Conservation (phyloP, 495 filamentous ascomycete species). For the Neurospora sp. region DNA sequence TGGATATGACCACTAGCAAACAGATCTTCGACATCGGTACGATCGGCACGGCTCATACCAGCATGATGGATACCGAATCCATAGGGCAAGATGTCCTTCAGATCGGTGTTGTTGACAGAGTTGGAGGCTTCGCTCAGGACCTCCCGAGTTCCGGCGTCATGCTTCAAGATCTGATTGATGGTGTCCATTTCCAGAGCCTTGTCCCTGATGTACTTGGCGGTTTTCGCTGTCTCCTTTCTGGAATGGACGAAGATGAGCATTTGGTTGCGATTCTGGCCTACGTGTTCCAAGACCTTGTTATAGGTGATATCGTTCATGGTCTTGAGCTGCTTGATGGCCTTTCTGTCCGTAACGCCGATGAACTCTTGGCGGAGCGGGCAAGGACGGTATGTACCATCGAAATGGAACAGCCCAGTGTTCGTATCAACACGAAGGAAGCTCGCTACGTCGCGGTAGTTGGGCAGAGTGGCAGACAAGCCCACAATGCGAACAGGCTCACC, state of each 20-base stretch:
- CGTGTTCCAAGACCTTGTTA: conserved; percentile 94
- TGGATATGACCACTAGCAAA: conserved; percentile 86
- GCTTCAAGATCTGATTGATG: conserved; percentile 88
- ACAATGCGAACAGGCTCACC: conserved; percentile 85
- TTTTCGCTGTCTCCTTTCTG: conserved; percentile 95
- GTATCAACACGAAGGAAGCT: conserved; percentile 91
- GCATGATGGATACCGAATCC: conserved; percentile 98
- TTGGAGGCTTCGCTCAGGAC: conserved; percentile 79
- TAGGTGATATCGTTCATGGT: conserved; percentile 99
- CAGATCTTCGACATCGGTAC: conserved; percentile 88
- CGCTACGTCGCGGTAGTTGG: conserved; percentile 94
- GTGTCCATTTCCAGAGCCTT: conserved; percentile 94
- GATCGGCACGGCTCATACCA: conserved; percentile 86
- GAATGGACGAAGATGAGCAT: conserved; percentile 99
- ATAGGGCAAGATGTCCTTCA: conserved; percentile 93
- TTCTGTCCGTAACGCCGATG: conserved; percentile 94
- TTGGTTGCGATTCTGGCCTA: conserved; percentile 80
- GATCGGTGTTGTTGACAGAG: conserved; percentile 68
- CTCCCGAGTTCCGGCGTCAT: conserved; percentile 85
- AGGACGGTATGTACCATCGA: conserved; percentile 87
- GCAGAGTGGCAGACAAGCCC: conserved; percentile 87
- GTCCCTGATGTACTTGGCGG: conserved; percentile 88
- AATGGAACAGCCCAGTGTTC: conserved; percentile 81
- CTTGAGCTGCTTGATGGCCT: conserved; percentile 97
- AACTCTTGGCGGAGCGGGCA: conserved; percentile 95